Evolutionary conservation across 176 grass and related monocot species (phyloP).

Genomic region (Paspalum notatum): DNA sequence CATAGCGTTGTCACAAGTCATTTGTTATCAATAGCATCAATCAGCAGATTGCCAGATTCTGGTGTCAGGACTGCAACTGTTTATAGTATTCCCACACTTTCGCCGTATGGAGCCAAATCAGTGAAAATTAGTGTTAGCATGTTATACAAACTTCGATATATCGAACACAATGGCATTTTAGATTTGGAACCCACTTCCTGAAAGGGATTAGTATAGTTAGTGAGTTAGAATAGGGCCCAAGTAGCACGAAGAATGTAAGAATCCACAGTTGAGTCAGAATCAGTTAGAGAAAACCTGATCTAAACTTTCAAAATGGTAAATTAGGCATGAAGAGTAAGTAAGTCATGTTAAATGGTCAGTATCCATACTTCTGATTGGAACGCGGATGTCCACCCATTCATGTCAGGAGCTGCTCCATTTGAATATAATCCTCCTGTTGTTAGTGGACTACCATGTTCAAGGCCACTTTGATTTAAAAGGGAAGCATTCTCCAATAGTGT

Average conservation of each 20-base stretch:
- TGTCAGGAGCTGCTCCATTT: conserved; percentile 74
- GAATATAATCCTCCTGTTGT: conserved; percentile 89
- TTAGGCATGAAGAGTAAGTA: conserved; percentile 79
- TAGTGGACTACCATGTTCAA: conserved; percentile 99
- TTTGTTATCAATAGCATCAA: not conserved
- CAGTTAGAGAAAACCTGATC: conserved; percentile 69
- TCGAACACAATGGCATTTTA: conserved; percentile 38
- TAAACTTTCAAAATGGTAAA: conserved; percentile 63
- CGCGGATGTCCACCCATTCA: conserved; percentile 84
- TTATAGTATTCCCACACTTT: conserved; percentile 31
- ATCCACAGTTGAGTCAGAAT: conserved; percentile 44
- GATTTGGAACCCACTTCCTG: conserved; percentile 47
- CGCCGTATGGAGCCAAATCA: conserved; percentile 22
- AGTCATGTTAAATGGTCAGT: conserved; percentile 98
- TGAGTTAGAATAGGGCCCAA: conserved; percentile 50
- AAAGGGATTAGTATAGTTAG: conserved; percentile 47
- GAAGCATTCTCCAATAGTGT: conserved; percentile 88
- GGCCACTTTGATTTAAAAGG: conserved; percentile 85
- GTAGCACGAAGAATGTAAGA: conserved; percentile 25
- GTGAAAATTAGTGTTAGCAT: conserved; percentile 50
- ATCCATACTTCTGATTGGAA: conserved; percentile 99
- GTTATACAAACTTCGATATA: conserved; percentile 48
- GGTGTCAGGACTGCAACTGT: conserved; percentile 54
- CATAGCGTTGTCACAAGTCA: not conserved
- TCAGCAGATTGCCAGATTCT: conserved; percentile 31